phyloP scores from a whole-genome alignment of 1,284 basidiomycete species.

The Malassezia slooffiae region DNA sequence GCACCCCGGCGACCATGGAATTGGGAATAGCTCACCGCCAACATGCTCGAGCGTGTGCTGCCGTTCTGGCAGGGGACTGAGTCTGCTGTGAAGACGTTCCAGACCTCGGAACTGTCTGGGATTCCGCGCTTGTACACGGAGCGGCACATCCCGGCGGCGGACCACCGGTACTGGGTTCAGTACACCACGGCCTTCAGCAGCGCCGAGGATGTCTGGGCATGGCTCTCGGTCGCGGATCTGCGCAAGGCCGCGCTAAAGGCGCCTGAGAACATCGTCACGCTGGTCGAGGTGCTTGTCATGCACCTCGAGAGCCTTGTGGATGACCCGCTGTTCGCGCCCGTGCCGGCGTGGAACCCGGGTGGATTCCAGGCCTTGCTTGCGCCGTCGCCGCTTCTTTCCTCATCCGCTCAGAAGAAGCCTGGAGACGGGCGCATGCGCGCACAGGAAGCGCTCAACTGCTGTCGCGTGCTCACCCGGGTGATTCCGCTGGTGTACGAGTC shows the following conservation, averaged over 20 bases:
- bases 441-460: slow-evolving; percentile 38
- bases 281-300: slow-evolving; percentile 33
- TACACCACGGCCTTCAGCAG: slow-evolving; percentile 26
- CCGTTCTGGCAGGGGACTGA: slow-evolving; percentile 9
- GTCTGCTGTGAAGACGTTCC: slow-evolving; percentile 8
- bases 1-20: no score
- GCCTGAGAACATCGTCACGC: slow-evolving; percentile 35
- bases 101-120: slow-evolving; percentile 12
- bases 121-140: slow-evolving; percentile 35
- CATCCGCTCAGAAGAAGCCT: slow-evolving; percentile 4
- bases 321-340: slow-evolving; percentile 30
- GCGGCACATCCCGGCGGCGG: slow-evolving; percentile 28
- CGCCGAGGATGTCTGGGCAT: slow-evolving; percentile 26
- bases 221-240: slow-evolving; percentile 28
- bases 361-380: slow-evolving; percentile 12
- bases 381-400: slow-evolving; percentile 15
- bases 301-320: slow-evolving; percentile 36
- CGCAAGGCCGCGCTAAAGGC: slow-evolving; percentile 20
- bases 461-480: slow-evolving; percentile 32
- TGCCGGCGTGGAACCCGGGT: slow-evolving; percentile 11
- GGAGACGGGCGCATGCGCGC: slow-evolving; percentile 20
- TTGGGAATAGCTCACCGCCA: background rate
- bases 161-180: slow-evolving; percentile 32
- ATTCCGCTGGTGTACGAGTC: slow-evolving; percentile 26
- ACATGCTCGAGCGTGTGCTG: slow-evolving; percentile 4